Evolutionary conservation across 805 yeast genomes (phyloP).

Genomic region (Jamesozyma jinghongensis): DNA sequence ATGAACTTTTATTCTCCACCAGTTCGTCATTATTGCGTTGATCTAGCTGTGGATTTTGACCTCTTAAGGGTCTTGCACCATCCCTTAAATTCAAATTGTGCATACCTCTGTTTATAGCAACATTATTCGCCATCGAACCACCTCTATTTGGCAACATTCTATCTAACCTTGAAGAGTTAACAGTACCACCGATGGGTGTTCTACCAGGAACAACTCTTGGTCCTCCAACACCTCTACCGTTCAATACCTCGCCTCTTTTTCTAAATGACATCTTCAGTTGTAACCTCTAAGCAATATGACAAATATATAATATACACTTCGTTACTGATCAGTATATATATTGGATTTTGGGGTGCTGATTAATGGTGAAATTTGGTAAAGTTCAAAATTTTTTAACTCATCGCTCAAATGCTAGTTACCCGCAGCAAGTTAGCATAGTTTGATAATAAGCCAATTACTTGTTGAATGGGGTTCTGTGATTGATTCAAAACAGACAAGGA

Average conservation of each 20-base stretch:
- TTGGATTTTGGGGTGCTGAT: too few relatives aligned
- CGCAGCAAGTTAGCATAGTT: too few relatives aligned
- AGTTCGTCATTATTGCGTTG: background rate
- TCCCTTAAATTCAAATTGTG: conserved; percentile 1
- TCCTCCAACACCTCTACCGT: conserved; percentile 13
- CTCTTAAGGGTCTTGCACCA: background rate
- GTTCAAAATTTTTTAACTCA: too few relatives aligned
- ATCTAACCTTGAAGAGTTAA: background rate
- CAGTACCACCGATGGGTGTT: conserved; percentile 1
- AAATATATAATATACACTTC: background rate
- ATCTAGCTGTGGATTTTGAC: background rate
- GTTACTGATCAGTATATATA: too few relatives aligned
- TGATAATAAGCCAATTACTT: too few relatives aligned
- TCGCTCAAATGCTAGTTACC: too few relatives aligned
- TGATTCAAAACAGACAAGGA: too few relatives aligned
- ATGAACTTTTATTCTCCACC: too few relatives aligned
- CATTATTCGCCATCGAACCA: background rate
- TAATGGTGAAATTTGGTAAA: too few relatives aligned
- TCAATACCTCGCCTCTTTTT: conserved; percentile 43
- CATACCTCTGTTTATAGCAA: background rate
- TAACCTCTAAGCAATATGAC: too few relatives aligned
- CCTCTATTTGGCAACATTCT: conserved; percentile 4
- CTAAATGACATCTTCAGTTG: conserved; percentile 46
- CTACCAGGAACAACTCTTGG: conserved; percentile 17
- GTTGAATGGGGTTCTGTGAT: too few relatives aligned